A percentile compares a stretch with the other conserved stretches of the same genome.
These are phyloP conservation scores for Wallacemonas sp. DNA, from an alignment of 208 protist genomes.

Conservation along the genomic window DNA sequence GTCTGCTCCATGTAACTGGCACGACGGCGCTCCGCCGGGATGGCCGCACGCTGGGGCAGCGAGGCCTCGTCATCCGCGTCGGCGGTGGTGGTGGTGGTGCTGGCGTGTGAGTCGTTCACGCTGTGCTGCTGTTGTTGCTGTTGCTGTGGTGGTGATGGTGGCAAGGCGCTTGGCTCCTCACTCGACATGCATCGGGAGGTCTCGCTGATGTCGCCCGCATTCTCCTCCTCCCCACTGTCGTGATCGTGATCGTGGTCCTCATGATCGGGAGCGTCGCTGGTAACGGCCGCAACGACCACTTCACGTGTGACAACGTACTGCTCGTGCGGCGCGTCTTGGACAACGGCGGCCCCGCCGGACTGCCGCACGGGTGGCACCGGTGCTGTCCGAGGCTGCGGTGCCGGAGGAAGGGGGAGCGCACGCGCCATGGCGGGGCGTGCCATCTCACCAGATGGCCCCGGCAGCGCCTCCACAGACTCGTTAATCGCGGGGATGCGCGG, in stretches of 20 bases:
- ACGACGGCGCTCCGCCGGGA: background rate
- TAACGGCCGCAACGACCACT: no score
- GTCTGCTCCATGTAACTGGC: background rate
- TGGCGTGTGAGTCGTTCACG: no score
- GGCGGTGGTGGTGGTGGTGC: no score
- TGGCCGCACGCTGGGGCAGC: background rate
- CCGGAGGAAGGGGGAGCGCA: background rate
- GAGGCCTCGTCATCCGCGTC: background rate
- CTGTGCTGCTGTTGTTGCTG: background rate
- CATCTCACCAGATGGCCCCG: no score
- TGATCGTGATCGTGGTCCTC: background rate
- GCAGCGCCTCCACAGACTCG: conserved; percentile 11
- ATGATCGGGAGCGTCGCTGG: background rate
- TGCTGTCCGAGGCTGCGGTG: background rate
- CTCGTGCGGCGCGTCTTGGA: no score
- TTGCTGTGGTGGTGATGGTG: background rate
- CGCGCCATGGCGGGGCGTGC: no score
- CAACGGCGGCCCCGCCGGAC: no score
- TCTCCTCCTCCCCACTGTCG: no score
- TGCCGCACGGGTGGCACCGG: no score
- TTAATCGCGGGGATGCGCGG: conserved; percentile 12
- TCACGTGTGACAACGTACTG: conserved; percentile 2
- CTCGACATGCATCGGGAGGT: no score
- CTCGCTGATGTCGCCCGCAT: no score
- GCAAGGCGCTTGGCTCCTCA: no score